Evolutionary conservation across 179 eudicot genomes (phyloP), one percentile per base, ranked within the genome.

Genomic region (Spergularia azorica): DNA sequence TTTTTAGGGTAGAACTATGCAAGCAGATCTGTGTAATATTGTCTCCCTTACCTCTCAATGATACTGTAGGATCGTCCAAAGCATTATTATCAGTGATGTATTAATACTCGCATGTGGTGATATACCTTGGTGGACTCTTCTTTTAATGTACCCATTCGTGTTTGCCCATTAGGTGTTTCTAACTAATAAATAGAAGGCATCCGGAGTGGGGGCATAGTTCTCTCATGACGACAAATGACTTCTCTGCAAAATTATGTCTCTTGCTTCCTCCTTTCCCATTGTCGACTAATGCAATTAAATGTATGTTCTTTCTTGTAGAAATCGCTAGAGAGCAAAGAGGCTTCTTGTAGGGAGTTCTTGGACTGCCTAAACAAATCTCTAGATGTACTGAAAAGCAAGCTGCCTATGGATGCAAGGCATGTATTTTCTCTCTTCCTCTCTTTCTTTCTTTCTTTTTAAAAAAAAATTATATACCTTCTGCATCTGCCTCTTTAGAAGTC

Each of bases 361-460:
- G 88, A 88, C 76, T 82, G 86, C 74, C 77, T 94, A 66, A 92
- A 89, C 65, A 84, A 90, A 84, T 96, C 97, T 83, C 69, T 92
- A 81, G 86, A 86, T 60, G 88, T 94, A 74, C 84, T 85, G 90
- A 90, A 85, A 54, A 86, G 58, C 84, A 88, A 75, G 85, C 78
- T 94, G 46, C 89, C 97, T 43, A 77, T 85, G 52, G 93, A 90
- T 75, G 94, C 97, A 76, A 94, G 97, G 99, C 90, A 89, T 26
- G 32, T 26, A 26, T 56, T 55, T 41, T 69, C 50, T 26, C 32
- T 26, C 32, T 26, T 26, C 32, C 32, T 26, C 32, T 26, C 32
- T 26, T 26, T 26, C 32, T 26, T 26, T 26, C 32, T 26, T 26
- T 26, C 32, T 26, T 26, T 26, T 26, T 26, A 26, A 26, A 6